Evolutionary conservation across 2,329 filamentous ascomycete species (phyloP).

Genomic region (Neofusicoccum sp.): DNA sequence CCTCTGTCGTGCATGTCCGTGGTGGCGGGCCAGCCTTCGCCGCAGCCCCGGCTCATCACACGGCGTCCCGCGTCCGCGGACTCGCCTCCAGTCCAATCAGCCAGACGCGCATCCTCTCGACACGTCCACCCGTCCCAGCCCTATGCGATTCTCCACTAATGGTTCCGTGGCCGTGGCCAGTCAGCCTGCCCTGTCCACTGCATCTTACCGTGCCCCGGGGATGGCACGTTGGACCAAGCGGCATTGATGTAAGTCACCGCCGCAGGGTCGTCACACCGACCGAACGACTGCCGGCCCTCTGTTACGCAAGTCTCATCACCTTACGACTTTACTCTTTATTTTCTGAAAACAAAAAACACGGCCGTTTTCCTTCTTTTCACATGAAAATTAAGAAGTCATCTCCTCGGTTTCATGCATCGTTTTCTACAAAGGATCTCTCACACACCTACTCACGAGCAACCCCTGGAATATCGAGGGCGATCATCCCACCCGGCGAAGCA

Average conservation of each 20-base stretch:
- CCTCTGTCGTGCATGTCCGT: slow-evolving; percentile 2
- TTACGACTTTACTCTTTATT: background rate
- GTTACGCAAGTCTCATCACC: background rate
- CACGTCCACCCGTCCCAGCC: background rate
- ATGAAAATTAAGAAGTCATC: background rate
- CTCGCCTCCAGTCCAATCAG: background rate
- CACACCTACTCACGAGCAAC: background rate
- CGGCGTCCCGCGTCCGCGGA: background rate
- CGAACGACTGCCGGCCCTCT: background rate
- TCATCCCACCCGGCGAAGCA: background rate
- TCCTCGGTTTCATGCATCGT: background rate
- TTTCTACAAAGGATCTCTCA: background rate
- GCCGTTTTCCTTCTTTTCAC: background rate
- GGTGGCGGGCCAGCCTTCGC: slow-evolving; percentile 3
- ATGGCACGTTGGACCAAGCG: background rate
- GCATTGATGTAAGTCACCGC: background rate
- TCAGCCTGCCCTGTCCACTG: background rate
- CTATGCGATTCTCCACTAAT: background rate
- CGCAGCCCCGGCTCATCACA: slow-evolving; percentile 11
- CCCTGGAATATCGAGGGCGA: background rate
- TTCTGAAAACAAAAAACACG: background rate
- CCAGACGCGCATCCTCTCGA: background rate
- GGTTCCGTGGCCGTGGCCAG: slow-evolving; percentile 4
- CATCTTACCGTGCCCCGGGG: slow-evolving; percentile 13
- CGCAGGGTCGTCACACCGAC: slow-evolving; percentile 1